phyloP scores from a whole-genome alignment of 2,329 filamentous ascomycete species.

The Penicillium sumatraense region DNA sequence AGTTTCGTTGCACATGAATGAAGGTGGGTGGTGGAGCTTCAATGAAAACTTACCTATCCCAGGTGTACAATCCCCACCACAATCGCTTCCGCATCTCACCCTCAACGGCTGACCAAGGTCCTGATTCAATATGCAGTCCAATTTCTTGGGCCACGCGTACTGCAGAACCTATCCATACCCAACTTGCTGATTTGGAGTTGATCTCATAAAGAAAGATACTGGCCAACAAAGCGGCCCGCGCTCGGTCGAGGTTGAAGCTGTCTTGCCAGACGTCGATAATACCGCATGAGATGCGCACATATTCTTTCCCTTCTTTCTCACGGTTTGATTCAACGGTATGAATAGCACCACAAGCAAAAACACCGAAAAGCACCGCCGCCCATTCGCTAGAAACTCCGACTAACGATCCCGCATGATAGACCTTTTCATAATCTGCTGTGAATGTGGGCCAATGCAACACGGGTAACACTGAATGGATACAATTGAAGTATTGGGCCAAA shows the following conservation, averaged over 20 bases:
- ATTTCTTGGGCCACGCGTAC: constrained; percentile 83
- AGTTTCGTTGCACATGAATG: not conserved
- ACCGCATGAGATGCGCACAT: constrained; percentile 71
- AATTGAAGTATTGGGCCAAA: constrained; percentile 74
- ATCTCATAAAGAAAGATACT: constrained; percentile 82
- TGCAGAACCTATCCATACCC: constrained; percentile 81
- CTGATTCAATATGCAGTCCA: constrained; percentile 76
- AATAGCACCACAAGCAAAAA: constrained; percentile 81
- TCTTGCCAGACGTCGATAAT: constrained; percentile 83
- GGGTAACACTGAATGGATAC: constrained; percentile 79
- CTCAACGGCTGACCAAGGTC: constrained; percentile 74
- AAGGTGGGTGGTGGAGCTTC: not conserved
- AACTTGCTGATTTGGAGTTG: constrained; percentile 83
- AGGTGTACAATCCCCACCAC: constrained; percentile 93
- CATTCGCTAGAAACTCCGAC: constrained; percentile 69
- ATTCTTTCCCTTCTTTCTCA: constrained; percentile 64
- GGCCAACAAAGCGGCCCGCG: constrained; percentile 71
- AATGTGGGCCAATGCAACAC: constrained; percentile 89
- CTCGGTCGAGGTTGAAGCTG: constrained; percentile 75
- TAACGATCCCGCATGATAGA: constrained; percentile 71
- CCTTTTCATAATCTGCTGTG: constrained; percentile 71
- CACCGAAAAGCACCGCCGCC: constrained; percentile 78
- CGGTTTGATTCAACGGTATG: constrained; percentile 66
- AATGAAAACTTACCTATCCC: constrained; percentile 70
- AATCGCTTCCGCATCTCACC: constrained; percentile 83